These are phyloP conservation scores for Ehretia macrophylla DNA, from an alignment of 257 asterid genomes.

Conservation along the genomic window DNA sequence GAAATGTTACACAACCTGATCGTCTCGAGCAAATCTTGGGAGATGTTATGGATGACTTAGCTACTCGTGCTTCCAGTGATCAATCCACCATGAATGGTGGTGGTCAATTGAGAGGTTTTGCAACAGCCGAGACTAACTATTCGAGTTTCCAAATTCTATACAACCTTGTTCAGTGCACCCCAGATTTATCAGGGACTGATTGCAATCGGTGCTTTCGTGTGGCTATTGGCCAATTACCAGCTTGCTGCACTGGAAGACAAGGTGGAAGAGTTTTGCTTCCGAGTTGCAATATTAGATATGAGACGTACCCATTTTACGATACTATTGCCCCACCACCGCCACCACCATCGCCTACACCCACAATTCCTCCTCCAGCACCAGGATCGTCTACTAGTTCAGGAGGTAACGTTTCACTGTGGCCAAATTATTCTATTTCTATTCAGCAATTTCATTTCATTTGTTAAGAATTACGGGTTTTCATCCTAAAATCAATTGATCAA, in stretches of 20 bases:
- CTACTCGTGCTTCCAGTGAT: not conserved
- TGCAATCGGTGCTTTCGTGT: conserved; percentile 7
- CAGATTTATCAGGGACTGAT: conserved; percentile 15
- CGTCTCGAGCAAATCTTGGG: not conserved
- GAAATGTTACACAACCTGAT: not conserved
- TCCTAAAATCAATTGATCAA: too few species aligned
- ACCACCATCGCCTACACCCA: not conserved
- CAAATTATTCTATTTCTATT: not conserved
- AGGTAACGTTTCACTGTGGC: not conserved
- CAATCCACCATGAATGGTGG: not conserved
- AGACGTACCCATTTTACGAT: not conserved
- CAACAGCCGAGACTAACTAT: not conserved
- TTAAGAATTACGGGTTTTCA: too few species aligned
- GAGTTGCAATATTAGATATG: conserved; percentile 15
- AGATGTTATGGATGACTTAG: not conserved
- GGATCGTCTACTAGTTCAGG: not conserved
- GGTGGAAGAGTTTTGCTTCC: conserved; percentile 12
- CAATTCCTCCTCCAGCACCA: not conserved
- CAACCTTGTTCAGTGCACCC: conserved; percentile 18
- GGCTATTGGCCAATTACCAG: not conserved
- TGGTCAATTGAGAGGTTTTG: conserved; percentile 4
- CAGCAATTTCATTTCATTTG: not conserved
- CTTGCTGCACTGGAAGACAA: not conserved
- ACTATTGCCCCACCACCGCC: not conserved
- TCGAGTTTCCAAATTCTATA: not conserved